Evolutionary conservation across 345 rosid species (phyloP).

Genomic region (Chamaenerion angustifolium): DNA sequence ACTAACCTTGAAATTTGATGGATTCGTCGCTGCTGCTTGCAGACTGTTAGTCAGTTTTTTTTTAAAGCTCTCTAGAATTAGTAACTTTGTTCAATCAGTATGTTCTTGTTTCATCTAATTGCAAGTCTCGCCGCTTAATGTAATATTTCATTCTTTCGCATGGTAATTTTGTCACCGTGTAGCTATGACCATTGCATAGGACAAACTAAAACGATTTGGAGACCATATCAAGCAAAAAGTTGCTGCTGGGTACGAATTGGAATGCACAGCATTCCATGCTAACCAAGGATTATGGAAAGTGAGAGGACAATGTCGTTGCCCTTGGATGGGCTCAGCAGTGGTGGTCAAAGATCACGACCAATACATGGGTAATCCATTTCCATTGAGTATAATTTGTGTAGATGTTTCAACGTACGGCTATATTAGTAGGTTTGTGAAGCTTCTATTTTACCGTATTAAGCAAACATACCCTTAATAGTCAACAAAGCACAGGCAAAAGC

Average conservation of each 20-base stretch:
- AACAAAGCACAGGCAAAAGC: too few species aligned
- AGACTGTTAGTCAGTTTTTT: too few species aligned
- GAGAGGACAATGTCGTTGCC: constrained; percentile 41
- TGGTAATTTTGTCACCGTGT: too few species aligned
- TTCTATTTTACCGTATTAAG: background rate
- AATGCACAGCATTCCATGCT: constrained; percentile 26
- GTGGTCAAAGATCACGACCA: constrained; percentile 36
- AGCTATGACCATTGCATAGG: too few species aligned
- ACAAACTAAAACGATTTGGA: constrained; percentile 20
- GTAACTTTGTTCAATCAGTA: too few species aligned
- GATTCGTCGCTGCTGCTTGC: too few species aligned
- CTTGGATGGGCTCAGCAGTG: constrained; percentile 35
- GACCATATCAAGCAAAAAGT: constrained; percentile 24
- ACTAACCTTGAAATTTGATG: too few species aligned
- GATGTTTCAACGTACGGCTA: background rate
- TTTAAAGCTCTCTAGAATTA: too few species aligned
- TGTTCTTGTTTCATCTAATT: too few species aligned
- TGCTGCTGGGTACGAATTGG: constrained; percentile 38
- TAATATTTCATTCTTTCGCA: too few species aligned
- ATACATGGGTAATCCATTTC: constrained; percentile 50
- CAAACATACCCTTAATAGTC: too few species aligned
- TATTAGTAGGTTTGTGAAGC: background rate
- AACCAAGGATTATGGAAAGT: constrained; percentile 57
- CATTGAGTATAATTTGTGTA: background rate
- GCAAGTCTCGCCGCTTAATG: too few species aligned